phyloP scores from a whole-genome alignment of 2,329 filamentous ascomycete genomes.

The Teratosphaeria viscida region DNA sequence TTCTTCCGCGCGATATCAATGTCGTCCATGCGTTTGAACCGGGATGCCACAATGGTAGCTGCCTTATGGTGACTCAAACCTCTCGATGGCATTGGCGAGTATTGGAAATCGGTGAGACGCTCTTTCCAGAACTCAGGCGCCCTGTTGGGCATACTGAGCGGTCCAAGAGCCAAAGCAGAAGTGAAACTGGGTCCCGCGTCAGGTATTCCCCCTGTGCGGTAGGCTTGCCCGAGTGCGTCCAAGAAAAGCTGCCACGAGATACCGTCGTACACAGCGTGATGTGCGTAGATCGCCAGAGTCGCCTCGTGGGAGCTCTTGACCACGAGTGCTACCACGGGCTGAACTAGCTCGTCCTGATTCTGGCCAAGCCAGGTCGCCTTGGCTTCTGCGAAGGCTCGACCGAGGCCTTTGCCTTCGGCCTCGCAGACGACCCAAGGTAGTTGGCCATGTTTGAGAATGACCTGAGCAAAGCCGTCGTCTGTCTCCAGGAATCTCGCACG shows the following conservation, averaged over 20 bases:
- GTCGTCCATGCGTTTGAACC: neutral
- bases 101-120: conserved; percentile 35
- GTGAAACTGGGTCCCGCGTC: conserved; percentile 48
- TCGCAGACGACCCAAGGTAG: neutral
- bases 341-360: conserved; percentile 41
- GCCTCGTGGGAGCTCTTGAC: conserved; percentile 23
- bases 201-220: conserved; percentile 26
- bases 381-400: conserved; percentile 27
- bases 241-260: conserved; percentile 64
- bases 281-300: conserved; percentile 56
- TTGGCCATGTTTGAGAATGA: conserved; percentile 41
- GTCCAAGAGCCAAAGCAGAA: conserved; percentile 58
- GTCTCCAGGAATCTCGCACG: conserved; percentile 65
- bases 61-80: neutral
- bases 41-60: neutral
- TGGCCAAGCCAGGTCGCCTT: conserved; percentile 43
- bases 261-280: conserved; percentile 83
- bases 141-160: conserved; percentile 42
- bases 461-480: conserved; percentile 66
- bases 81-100: conserved; percentile 4
- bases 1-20: conserved; percentile 33
- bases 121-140: conserved; percentile 58
- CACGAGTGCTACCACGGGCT: conserved; percentile 44
- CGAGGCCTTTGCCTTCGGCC: conserved; percentile 31
- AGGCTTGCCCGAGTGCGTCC: conserved; percentile 44